A percentile compares a stretch with the other conserved stretches of the same genome.
phyloP scores from a whole-genome alignment of 208 protist genomes.

The Trypanosoma lewisi region DNA sequence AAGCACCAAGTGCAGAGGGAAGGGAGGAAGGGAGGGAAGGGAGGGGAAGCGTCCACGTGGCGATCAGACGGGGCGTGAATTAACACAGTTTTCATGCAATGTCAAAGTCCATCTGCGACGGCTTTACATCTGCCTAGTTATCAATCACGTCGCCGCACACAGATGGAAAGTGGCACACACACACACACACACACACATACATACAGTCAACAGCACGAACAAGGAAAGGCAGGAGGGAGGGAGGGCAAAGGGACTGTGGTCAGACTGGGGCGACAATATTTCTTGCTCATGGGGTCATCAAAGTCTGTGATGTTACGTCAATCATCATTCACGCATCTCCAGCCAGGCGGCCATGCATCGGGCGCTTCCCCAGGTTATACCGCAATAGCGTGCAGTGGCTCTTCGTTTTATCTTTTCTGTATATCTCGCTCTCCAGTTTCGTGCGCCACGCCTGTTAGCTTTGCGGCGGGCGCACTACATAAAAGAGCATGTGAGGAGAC shows the following conservation, averaged over 20 bases:
- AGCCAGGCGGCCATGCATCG: not conserved
- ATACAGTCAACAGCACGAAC: not conserved
- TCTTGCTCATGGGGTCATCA: constrained; percentile 24
- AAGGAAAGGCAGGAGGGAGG: not conserved
- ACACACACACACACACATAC: constrained; percentile 9
- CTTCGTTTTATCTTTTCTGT: too few relatives aligned
- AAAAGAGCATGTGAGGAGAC: constrained; percentile 11
- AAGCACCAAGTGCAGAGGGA: not conserved
- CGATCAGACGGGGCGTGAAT: constrained; percentile 33
- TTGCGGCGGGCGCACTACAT: constrained; percentile 17
- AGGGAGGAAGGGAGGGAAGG: not conserved
- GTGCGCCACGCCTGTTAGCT: constrained; percentile 15
- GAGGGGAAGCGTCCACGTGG: not conserved
- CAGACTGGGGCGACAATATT: constrained; percentile 28
- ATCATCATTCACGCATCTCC: constrained; percentile 15
- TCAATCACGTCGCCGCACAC: constrained; percentile 25
- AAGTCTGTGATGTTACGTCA: constrained; percentile 11
- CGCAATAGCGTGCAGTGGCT: too few relatives aligned
- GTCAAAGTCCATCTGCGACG: constrained; percentile 42
- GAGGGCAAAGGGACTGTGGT: not conserved
- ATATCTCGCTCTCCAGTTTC: constrained; percentile 21
- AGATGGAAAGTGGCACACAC: constrained; percentile 11
- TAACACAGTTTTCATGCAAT: constrained; percentile 24
- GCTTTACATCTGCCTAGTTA: constrained; percentile 38
- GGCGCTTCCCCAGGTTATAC: too few relatives aligned